Evolutionary conservation across 768 basidiomycete genomes (phyloP).

Genomic region (Termitomyces sp.): DNA sequence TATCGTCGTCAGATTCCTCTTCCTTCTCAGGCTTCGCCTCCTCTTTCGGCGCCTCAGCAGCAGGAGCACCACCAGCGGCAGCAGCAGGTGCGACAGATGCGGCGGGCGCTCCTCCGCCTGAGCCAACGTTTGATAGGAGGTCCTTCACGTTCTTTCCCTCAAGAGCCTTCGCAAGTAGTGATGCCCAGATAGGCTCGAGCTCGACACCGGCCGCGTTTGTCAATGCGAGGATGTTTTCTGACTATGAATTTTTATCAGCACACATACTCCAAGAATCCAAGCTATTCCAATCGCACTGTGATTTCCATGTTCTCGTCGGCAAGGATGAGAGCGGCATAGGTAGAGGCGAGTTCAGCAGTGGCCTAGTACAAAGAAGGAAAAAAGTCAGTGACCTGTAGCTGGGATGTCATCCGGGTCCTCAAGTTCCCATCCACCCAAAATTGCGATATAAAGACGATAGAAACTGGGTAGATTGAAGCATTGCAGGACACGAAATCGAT

Average conservation of each 20-base stretch:
- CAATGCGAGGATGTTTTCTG: slow-evolving; percentile 89
- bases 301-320: slow-evolving; percentile 97
- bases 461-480: slow-evolving; percentile 2
- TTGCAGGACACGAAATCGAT: not conserved
- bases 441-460: not conserved
- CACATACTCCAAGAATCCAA: not conserved
- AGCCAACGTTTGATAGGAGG: slow-evolving; percentile 89
- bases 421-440: slow-evolving; percentile 15
- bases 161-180: slow-evolving; percentile 94
- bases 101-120: slow-evolving; percentile 84
- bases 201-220: slow-evolving; percentile 81
- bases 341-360: slow-evolving; percentile 78
- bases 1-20: slow-evolving; percentile 87
- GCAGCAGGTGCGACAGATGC: slow-evolving; percentile 42
- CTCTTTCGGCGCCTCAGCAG: slow-evolving; percentile 68
- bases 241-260: slow-evolving; percentile 32
- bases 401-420: slow-evolving; percentile 11
- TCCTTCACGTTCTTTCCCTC: slow-evolving; percentile 98
- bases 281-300: slow-evolving; percentile 60
- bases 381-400: not conserved
- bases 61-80: slow-evolving; percentile 52
- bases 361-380: slow-evolving; percentile 23
- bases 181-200: slow-evolving; percentile 95
- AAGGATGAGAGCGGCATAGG: slow-evolving; percentile 97
- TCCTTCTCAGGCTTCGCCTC: slow-evolving; percentile 85